These are phyloP conservation scores for Colletotrichum sojae DNA, from an alignment of 2,329 filamentous ascomycete genomes.

Conservation along the genomic window DNA sequence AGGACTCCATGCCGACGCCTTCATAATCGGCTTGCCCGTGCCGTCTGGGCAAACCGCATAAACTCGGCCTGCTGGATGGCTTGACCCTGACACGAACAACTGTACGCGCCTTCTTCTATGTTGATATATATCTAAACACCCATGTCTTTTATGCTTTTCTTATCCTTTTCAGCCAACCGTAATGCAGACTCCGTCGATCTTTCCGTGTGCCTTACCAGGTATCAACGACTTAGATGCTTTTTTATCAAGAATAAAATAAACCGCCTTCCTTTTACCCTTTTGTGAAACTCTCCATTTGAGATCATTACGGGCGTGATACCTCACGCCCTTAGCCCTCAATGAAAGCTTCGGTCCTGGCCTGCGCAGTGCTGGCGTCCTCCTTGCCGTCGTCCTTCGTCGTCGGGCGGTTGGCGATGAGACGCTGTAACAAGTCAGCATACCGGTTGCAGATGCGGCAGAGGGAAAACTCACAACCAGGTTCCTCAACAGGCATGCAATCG, in stretches of 20 bases:
- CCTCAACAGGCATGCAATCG: conserved; percentile 89
- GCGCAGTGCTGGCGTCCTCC: conserved; percentile 43
- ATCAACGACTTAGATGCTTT: conserved; percentile 25
- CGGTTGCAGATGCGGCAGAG: not conserved
- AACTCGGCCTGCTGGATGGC: not conserved
- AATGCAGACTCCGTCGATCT: conserved; percentile 25
- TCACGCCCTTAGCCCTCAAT: conserved; percentile 51
- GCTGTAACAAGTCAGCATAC: conserved; percentile 50
- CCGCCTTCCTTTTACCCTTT: conserved; percentile 3
- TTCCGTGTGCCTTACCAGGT: conserved; percentile 24
- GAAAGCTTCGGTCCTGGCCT: conserved; percentile 60
- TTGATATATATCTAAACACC: conserved; percentile 29
- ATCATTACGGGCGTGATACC: not conserved
- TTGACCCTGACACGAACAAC: conserved; percentile 8
- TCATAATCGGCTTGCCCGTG: conserved; percentile 2
- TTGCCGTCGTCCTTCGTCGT: conserved; percentile 54
- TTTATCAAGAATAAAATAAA: conserved; percentile 7
- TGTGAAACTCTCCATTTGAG: not conserved
- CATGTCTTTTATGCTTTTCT: conserved; percentile 32
- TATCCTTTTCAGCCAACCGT: conserved; percentile 18
- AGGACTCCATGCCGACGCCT: not conserved
- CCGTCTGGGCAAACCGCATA: not conserved
- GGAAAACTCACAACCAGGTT: conserved; percentile 82
- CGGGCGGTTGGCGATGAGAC: conserved; percentile 66
- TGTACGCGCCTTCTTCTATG: conserved; percentile 15